Evolutionary conservation across 371 early-diverging fungal species (phyloP).

Genomic region (Smittium mucronatum): DNA sequence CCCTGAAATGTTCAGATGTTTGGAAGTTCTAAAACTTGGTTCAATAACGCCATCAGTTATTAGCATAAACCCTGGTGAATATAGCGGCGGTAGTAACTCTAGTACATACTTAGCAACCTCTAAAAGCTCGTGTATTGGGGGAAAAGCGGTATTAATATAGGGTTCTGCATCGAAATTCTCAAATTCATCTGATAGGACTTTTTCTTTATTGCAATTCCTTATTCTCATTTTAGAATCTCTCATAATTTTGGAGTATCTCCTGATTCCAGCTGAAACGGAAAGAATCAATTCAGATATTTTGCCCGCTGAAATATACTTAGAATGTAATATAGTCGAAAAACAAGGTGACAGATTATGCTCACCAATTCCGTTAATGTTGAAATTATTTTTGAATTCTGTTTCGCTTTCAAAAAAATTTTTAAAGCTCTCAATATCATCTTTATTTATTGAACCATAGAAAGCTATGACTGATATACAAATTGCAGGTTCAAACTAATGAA

Average conservation of each 20-base stretch:
- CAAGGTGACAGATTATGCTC: background rate
- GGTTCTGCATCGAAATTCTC: background rate
- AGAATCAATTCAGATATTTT: background rate
- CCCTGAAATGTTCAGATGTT: conserved; percentile 37
- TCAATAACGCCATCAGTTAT: conserved; percentile 76
- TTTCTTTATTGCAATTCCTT: background rate
- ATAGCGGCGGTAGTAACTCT: conserved; percentile 48
- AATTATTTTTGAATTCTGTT: background rate
- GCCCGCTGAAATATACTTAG: background rate
- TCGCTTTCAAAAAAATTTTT: background rate
- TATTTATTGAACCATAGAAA: background rate
- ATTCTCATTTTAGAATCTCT: background rate
- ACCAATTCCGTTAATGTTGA: background rate
- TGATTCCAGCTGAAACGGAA: background rate
- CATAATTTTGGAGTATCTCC: background rate
- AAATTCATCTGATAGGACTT: background rate
- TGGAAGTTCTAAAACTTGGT: conserved; percentile 37
- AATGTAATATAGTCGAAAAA: background rate
- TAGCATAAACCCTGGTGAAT: conserved; percentile 51
- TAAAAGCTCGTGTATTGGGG: conserved; percentile 26
- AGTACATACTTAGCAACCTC: conserved; percentile 36
- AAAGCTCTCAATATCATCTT: background rate
- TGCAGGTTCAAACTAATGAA: background rate
- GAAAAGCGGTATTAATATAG: conserved; percentile 14
- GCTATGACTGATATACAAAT: background rate